Base-by-base conservation (phyloP, 176 grass and related monocot species). In the Typha latifolia region DNA sequence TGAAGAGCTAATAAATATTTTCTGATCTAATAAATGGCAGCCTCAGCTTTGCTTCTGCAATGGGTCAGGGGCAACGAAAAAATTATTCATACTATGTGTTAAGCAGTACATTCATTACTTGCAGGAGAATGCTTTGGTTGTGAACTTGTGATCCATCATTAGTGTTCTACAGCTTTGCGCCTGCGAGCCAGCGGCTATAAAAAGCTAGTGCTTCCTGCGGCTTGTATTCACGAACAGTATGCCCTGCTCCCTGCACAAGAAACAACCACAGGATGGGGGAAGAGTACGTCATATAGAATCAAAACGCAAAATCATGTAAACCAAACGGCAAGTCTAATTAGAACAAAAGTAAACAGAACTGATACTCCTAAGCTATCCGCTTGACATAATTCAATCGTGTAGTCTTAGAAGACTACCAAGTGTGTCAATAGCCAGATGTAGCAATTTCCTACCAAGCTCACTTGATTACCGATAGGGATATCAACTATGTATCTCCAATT, bases 181-280 rank as follows among this genome's bases (percentile, higher is more conserved):
- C 78, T 12, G 62, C 63, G 24, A 97, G 80, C 85, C 85, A 97
- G 62, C 83, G 93, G 14, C 71, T 80, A 47, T 91, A 97, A 47
- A 97, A 92, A 63, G 83, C 75, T 24, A 97, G 66, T 70, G 93
- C 69, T 81, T 97, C 88, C 27, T 73, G 62, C 2, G 93, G 93
- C 70, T 97, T 97, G 70, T 97, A 97, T 64, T 97, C 88, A 13
- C 88, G 93, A 63, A 92, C 88, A 22, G 88, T 97, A 78, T 97
- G 88, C 5, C 88, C 88, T 61, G 93, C 53, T 62, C 93, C 93
- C 93, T 97, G 75, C n/a, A 84, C 26, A 57, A 18, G n/a, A 20
- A 12, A 57, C 15, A 53, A 53, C 53, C 53, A 57, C 15, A 10
- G 16, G 10, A 57, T 57, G n/a, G 15, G 15, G 11, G 19, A 21